Percentiles rank a stretch among this genome's conserved stretches.
phyloP scores from a whole-genome alignment of 495 filamentous ascomycete genomes.

The Patellaria atrata region DNA sequence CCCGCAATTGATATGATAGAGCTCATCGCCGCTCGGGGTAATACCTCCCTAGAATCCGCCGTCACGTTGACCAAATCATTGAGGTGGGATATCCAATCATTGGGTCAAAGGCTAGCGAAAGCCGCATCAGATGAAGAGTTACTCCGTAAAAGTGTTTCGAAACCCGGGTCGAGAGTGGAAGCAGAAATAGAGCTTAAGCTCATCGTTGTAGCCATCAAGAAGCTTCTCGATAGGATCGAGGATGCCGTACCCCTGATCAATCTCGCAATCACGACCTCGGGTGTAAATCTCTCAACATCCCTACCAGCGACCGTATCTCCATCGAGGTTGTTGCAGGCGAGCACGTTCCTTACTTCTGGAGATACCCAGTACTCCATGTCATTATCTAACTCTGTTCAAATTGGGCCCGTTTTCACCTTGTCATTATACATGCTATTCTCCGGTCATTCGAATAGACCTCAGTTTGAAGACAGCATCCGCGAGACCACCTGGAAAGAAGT shows the following conservation, averaged over 20 bases:
- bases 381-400: conserved; percentile 52
- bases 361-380: conserved; percentile 68
- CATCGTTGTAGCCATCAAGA: conserved; percentile 63
- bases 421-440: conserved; percentile 96
- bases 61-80: conserved; percentile 73
- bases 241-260: conserved; percentile 89
- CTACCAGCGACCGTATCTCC: conserved; percentile 76
- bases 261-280: conserved; percentile 89
- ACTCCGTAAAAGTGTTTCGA: conserved; percentile 34
- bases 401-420: conserved; percentile 76
- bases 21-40: conserved; percentile 85
- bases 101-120: conserved; percentile 61
- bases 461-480: conserved; percentile 47
- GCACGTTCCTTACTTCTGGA: conserved; percentile 76
- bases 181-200: conserved; percentile 48
- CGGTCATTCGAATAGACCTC: conserved; percentile 49
- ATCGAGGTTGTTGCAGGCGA: conserved; percentile 83
- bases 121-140: conserved; percentile 55
- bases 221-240: conserved; percentile 66
- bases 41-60: conserved; percentile 82
- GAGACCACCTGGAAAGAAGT: conserved; percentile 95
- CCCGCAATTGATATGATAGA: conserved; percentile 91
- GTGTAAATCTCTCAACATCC: conserved; percentile 65
- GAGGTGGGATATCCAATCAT: conserved; percentile 72
- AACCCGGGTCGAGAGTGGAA: conserved; percentile 33